Base-by-base conservation (phyloP, 192 early-diverging fungal species). In the Mortierella hygrophila region DNA sequence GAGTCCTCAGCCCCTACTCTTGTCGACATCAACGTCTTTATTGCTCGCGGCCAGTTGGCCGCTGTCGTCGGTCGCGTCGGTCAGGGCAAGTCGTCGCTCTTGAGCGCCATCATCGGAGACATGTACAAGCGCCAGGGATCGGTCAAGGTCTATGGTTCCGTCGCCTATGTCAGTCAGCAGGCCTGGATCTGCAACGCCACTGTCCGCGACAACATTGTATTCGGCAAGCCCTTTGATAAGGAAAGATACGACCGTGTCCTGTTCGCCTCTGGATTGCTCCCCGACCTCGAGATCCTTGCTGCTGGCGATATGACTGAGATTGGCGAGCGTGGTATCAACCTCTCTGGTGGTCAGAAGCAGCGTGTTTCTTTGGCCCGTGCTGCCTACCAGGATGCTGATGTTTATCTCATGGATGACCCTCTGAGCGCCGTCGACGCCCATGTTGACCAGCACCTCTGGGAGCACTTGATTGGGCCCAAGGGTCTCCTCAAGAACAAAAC, bases 161-260 rank as follows among this genome's bases (percentile, higher is more conserved):
- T 96, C n/a, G 95, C 96, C 18, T 95, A 95, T 89, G 95, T 79
- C 9, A 75, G 79, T 29, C 84, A 86, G 68, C 89, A 92, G 73
- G 93, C 98, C 2, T 99, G 98, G 98, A 96, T 99, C 69, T 95
- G 97, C 93, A 99, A 99, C 76, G 94, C 94, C 4, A 97, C 95
- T 13, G 72, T 99, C 40, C 90, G 95, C 37, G 97, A 99, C 38
- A 99, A 99, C 88, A 96, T 99, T 88, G 72, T 95, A 6, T 98
- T 99, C 93, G 98, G 97, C 8, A 90, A 92, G 73, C 81, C 88
- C 3, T 97, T 90, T 86, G 93, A 97, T 63, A 88, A 90, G 35
- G 88, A 89, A 5, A 95, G 93, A 54, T 99, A 98, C 80, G 92
- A 95, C 2, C 80, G 86, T 29, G 89, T 93, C 10, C 85, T 99